These are phyloP conservation scores for Tuber aestivum DNA, from an alignment of 495 filamentous ascomycete species.

Conservation along the genomic window DNA sequence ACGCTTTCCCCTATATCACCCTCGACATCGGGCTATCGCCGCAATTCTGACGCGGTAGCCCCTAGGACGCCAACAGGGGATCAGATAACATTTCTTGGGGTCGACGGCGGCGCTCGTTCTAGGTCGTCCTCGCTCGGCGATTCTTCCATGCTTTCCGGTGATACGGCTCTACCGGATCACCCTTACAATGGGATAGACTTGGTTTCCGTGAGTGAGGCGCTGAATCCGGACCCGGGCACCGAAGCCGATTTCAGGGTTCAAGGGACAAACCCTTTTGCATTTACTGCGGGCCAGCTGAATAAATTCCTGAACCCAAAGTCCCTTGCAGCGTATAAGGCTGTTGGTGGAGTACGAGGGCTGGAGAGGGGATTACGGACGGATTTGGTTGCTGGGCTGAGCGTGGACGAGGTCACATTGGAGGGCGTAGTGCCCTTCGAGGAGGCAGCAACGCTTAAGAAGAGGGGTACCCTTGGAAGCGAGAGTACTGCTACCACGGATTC, in stretches of 20 bases:
- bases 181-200: constrained; percentile 44
- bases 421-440: constrained; percentile 58
- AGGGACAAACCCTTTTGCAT: constrained; percentile 63
- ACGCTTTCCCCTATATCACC: constrained; percentile 18
- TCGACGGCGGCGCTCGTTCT: constrained; percentile 16
- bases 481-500: neutral
- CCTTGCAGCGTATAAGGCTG: constrained; percentile 60
- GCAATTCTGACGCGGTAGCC: constrained; percentile 23
- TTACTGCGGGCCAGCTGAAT: constrained; percentile 62
- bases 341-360: constrained; percentile 63
- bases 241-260: constrained; percentile 60
- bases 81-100: constrained; percentile 21
- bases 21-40: constrained; percentile 6
- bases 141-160: constrained; percentile 36
- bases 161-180: constrained; percentile 26
- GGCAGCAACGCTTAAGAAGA: constrained; percentile 46
- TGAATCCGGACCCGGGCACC: constrained; percentile 61
- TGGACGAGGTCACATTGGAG: constrained; percentile 57
- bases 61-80: constrained; percentile 7
- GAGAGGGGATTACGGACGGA: constrained; percentile 64
- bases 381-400: constrained; percentile 57
- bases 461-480: constrained; percentile 11
- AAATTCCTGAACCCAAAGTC: constrained; percentile 74
- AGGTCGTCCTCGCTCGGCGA: constrained; percentile 36
- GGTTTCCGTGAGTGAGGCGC: constrained; percentile 50